phyloP scores from a whole-genome alignment of 2,329 filamentous ascomycete genomes.

The Calonectria fujianensis region DNA sequence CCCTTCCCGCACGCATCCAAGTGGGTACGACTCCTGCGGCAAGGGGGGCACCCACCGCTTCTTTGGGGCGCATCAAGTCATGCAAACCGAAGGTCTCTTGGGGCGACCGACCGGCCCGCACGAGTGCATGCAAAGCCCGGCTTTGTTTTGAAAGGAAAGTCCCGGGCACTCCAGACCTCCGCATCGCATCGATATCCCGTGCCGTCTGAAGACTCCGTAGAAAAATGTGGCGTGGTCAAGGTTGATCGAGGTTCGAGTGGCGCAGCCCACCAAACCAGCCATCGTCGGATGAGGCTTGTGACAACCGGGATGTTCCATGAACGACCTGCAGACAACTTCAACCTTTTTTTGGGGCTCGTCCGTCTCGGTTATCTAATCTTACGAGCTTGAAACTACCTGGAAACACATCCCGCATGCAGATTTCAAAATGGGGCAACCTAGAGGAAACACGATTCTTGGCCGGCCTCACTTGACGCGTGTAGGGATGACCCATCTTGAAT shows the following conservation, averaged over 20 bases:
- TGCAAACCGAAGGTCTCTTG: conserved; percentile 11
- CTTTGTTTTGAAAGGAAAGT: conserved; percentile 1
- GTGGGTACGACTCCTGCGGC: conserved; percentile 19
- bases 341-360: background rate
- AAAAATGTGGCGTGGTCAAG: conserved; percentile 1
- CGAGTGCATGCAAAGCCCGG: conserved; percentile 10
- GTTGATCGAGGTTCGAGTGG: conserved; percentile 7
- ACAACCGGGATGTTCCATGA: conserved; percentile 13
- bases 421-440: background rate
- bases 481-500: background rate
- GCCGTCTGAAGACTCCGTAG: background rate
- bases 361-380: conserved; percentile 16
- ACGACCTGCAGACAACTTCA: background rate
- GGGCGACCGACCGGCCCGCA: background rate
- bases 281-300: background rate
- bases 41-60: conserved; percentile 11
- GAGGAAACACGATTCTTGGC: background rate
- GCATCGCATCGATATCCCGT: conserved; percentile 19
- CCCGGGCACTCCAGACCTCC: background rate
- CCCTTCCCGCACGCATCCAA: conserved; percentile 10
- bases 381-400: background rate
- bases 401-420: conserved; percentile 13
- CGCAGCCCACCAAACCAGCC: background rate
- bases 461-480: conserved; percentile 1
- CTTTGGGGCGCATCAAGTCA: conserved; percentile 16